phyloP scores from a whole-genome alignment of 176 grass and related monocot genomes.

The Aegilops tauschii region DNA sequence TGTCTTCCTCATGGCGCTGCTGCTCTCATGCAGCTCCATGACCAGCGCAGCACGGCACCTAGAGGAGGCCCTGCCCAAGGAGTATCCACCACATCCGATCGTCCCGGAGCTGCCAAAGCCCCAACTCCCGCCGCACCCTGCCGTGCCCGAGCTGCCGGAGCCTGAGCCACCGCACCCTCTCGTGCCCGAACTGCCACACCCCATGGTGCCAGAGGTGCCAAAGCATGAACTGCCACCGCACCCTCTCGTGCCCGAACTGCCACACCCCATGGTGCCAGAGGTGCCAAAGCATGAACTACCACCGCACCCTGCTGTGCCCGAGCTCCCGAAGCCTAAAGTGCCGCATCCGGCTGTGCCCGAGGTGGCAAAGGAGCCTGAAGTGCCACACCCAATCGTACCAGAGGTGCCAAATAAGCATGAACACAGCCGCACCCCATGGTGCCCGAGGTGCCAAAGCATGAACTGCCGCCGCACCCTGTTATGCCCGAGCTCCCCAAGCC shows the following conservation, averaged over 20 bases:
- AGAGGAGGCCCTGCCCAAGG: background rate
- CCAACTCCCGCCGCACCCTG: background rate
- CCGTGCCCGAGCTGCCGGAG: background rate
- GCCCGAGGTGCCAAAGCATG: background rate
- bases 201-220: background rate
- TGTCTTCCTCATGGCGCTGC: background rate
- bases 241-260: background rate
- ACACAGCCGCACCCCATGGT: background rate
- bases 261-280: background rate
- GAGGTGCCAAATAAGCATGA: background rate
- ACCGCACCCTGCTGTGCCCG: background rate
- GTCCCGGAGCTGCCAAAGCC: background rate
- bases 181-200: background rate
- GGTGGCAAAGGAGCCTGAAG: background rate
- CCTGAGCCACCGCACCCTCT: background rate
- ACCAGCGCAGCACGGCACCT: background rate
- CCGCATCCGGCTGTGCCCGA: background rate
- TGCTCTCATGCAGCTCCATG: slow-evolving; percentile 4
- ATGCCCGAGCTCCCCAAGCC: slow-evolving; percentile 8
- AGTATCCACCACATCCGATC: background rate
- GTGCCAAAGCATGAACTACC: background rate
- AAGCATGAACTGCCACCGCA: background rate
- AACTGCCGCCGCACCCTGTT: background rate
- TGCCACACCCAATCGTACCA: background rate
- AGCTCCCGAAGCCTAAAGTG: background rate